phyloP scores from a whole-genome alignment of 768 basidiomycete genomes.

The Amanita molliuscula region DNA sequence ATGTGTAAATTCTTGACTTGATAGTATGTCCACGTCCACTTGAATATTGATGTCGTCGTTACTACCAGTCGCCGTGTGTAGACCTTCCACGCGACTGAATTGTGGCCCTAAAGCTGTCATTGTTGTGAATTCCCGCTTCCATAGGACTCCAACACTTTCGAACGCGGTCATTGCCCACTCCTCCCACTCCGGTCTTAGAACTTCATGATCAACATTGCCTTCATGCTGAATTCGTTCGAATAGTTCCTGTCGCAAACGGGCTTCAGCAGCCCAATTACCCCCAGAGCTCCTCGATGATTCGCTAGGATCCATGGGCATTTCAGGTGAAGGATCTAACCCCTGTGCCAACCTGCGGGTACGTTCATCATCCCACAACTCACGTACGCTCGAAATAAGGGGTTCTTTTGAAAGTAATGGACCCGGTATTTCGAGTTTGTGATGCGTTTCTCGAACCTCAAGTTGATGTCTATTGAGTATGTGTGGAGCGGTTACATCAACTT shows the following conservation, averaged over 20 bases:
- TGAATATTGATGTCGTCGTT: conserved; percentile 16
- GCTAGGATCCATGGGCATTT: conserved; percentile 60
- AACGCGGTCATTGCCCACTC: conserved; percentile 79
- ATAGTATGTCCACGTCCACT: conserved; percentile 45
- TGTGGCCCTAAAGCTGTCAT: conserved; percentile 37
- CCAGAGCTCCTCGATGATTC: conserved; percentile 48
- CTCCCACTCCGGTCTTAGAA: conserved; percentile 41
- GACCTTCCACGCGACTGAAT: not conserved
- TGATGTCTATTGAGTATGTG: conserved; percentile 79
- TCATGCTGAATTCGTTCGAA: conserved; percentile 47
- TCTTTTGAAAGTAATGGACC: conserved; percentile 40
- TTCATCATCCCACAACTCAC: conserved; percentile 97
- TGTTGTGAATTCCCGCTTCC: conserved; percentile 51
- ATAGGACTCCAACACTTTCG: conserved; percentile 81
- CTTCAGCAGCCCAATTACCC: conserved; percentile 63
- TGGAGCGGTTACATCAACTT: conserved; percentile 74
- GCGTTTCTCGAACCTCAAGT: conserved; percentile 50
- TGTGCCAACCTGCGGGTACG: conserved; percentile 55
- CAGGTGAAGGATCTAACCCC: conserved; percentile 66
- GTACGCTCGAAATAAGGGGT: conserved; percentile 78
- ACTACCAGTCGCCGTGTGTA: not conserved
- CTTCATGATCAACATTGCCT: conserved; percentile 11
- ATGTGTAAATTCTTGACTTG: conserved; percentile 35
- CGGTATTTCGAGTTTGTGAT: conserved; percentile 63
- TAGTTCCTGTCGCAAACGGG: conserved; percentile 69